Base-by-base conservation (phyloP, 345 rosid genomes). In the Brassica nigra region DNA sequence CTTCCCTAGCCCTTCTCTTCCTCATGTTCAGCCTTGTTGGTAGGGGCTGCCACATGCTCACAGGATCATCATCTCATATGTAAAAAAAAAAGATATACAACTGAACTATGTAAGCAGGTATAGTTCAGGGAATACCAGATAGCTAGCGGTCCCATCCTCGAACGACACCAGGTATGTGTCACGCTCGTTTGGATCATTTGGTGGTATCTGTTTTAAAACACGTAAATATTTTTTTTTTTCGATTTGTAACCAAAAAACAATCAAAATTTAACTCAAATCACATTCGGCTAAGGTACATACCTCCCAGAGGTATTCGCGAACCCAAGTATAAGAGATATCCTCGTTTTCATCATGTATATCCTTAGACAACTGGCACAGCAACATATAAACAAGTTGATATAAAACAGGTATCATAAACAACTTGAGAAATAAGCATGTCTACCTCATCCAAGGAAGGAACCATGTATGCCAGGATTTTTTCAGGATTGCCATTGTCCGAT, bases 301-400 rank as follows among this genome's bases (percentile, higher is more conserved):
- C 87, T 91, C 90, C 99, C 99, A 95, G 36, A 88, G 70, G 86
- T 95, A 95, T 80, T 91, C 98, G 2, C 99, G 90, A 78, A 93
- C 77, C 99, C 99, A 95, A 62, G 92, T 83, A 82, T 91, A 95
- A 8, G 87, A 85, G 77, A 86, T 85, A 59, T 95, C 99, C 82
- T 93, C 97, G 33, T 78, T 82, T 80, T 84, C 97, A 76, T 95
- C 95, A 74, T 80, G 84, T 57, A 90, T 87, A 78, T 93, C 97
- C 89, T 90, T 95, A 0, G 88, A 87, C 44, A 93, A 74, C 99
- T 95, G 90, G 73, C 78, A 85, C 55, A 76, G 83, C 29, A 70
- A 78, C 64, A 82, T 20, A 78, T 7, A 27, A 69, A 82, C 59
- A 58, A 63, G 65, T 73, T 65, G 68, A 61, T 8, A 61, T 16